These are phyloP conservation scores for Panicum virgatum DNA, from an alignment of 202 grass and related monocot genomes.

Conservation along the genomic window DNA sequence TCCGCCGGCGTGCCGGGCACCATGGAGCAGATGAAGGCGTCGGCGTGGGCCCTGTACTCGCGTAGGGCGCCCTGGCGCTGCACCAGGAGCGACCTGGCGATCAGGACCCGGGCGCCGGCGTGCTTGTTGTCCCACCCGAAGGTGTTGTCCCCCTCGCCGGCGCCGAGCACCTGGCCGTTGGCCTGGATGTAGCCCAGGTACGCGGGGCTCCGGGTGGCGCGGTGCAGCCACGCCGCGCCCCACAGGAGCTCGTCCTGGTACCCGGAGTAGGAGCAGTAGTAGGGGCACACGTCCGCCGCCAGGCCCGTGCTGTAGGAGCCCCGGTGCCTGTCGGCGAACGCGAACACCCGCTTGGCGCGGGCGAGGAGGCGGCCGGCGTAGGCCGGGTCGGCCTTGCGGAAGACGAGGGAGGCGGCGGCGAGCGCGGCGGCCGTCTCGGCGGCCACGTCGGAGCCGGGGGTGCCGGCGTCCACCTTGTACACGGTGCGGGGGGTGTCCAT, in stretches of 20 bases:
- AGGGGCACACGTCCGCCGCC: conserved; percentile 67
- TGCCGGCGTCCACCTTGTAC: conserved; percentile 68
- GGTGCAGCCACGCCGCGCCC: conserved; percentile 88
- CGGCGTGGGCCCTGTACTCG: conserved; percentile 84
- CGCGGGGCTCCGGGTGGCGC: conserved; percentile 50
- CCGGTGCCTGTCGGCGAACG: conserved; percentile 88
- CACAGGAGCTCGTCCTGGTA: conserved; percentile 93
- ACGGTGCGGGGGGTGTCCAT: conserved; percentile 88
- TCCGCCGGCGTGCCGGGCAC: conserved; percentile 62
- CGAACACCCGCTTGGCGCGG: conserved; percentile 77
- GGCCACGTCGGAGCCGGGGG: conserved; percentile 82
- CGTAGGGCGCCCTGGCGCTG: conserved; percentile 57
- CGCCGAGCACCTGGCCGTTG: conserved; percentile 77
- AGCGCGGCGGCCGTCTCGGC: conserved; percentile 89
- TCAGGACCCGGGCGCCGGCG: conserved; percentile 68
- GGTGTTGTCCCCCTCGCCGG: conserved; percentile 71
- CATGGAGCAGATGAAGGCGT: conserved; percentile 86
- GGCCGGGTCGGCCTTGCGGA: conserved; percentile 74
- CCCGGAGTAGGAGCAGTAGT: conserved; percentile 93
- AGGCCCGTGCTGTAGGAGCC: conserved; percentile 74
- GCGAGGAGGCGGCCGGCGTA: conserved; percentile 72
- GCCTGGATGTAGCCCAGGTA: conserved; percentile 73
- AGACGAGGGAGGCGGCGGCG: conserved; percentile 73
- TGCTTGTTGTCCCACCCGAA: conserved; percentile 98
- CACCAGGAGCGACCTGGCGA: conserved; percentile 78